A percentile compares a stretch with the other conserved stretches of the same genome.
Conservation (phyloP, 2,329 filamentous ascomycete species). For the Elsinoe ampelina region DNA sequence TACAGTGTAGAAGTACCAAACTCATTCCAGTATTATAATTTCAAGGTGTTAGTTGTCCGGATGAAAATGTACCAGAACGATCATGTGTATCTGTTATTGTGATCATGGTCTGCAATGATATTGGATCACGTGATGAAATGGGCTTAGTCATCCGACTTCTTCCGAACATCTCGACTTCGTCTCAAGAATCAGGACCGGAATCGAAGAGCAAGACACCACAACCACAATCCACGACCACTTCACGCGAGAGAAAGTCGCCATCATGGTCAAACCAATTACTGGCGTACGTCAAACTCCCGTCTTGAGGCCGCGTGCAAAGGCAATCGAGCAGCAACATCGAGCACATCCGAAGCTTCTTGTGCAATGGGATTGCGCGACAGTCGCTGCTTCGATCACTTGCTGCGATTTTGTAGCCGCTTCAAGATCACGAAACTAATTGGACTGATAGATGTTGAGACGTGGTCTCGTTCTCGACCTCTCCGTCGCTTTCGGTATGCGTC, state of each 20-base stretch:
- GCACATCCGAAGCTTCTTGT: not conserved
- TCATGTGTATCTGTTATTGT: not conserved
- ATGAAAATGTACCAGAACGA: no score
- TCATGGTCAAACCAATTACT: conserved; percentile 40
- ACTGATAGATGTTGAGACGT: conserved; percentile 54
- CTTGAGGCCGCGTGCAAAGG: not conserved
- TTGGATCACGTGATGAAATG: not conserved
- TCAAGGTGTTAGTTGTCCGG: no score
- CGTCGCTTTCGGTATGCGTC: conserved; percentile 54
- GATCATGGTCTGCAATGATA: not conserved
- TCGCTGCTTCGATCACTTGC: no score
- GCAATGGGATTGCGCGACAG: not conserved
- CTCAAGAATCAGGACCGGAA: not conserved
- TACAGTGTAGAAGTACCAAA: no score
- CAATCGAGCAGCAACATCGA: not conserved
- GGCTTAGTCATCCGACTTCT: conserved; percentile 12
- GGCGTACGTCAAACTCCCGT: conserved; percentile 34
- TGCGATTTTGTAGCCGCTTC: no score
- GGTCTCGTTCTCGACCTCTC: conserved; percentile 57
- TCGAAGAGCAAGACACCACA: not conserved
- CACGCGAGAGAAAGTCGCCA: conserved; percentile 5
- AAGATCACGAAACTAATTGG: not conserved
- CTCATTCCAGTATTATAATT: no score
- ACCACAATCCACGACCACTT: not conserved
- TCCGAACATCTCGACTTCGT: conserved; percentile 7